A percentile compares a stretch with the other conserved stretches of the same genome.
phyloP scores from a whole-genome alignment of 805 yeast species.

The Myxozyma melibiosi region DNA sequence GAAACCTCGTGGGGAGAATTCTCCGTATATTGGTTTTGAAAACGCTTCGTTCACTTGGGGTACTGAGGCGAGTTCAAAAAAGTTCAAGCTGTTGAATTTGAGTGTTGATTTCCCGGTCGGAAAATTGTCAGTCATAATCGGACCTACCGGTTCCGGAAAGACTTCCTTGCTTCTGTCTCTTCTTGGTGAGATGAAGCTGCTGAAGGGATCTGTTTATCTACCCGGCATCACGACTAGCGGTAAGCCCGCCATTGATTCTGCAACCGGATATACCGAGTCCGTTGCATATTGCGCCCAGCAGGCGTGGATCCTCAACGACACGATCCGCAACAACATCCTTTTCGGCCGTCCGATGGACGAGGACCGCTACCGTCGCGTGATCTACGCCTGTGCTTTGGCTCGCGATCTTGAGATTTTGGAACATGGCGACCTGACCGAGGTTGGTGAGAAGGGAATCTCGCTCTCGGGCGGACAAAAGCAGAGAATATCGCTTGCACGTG shows the following conservation, averaged over 20 bases:
- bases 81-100: slow-evolving; percentile 69
- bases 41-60: slow-evolving; percentile 79
- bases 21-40: slow-evolving; percentile 71
- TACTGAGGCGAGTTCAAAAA: slow-evolving; percentile 43
- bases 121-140: slow-evolving; percentile 76
- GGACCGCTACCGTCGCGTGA: slow-evolving; percentile 73
- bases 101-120: slow-evolving; percentile 65
- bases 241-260: slow-evolving; percentile 65
- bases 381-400: slow-evolving; percentile 82
- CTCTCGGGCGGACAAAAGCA: slow-evolving; percentile 97
- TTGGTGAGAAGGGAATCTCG: slow-evolving; percentile 96
- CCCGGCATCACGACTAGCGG: slow-evolving; percentile 72
- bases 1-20: slow-evolving; percentile 51
- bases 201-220: slow-evolving; percentile 66
- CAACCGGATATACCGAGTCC: slow-evolving; percentile 84
- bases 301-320: slow-evolving; percentile 92
- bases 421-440: slow-evolving; percentile 88
- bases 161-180: slow-evolving; percentile 79
- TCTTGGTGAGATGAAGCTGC: slow-evolving; percentile 73
- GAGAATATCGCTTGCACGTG: slow-evolving; percentile 92
- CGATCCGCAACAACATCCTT: slow-evolving; percentile 80
- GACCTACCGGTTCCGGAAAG: slow-evolving; percentile 89
- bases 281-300: slow-evolving; percentile 48
- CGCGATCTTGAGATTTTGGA: slow-evolving; percentile 85
- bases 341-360: slow-evolving; percentile 78